Conservation (phyloP, 2,329 filamentous ascomycete species). For the Tolypocladium album region DNA sequence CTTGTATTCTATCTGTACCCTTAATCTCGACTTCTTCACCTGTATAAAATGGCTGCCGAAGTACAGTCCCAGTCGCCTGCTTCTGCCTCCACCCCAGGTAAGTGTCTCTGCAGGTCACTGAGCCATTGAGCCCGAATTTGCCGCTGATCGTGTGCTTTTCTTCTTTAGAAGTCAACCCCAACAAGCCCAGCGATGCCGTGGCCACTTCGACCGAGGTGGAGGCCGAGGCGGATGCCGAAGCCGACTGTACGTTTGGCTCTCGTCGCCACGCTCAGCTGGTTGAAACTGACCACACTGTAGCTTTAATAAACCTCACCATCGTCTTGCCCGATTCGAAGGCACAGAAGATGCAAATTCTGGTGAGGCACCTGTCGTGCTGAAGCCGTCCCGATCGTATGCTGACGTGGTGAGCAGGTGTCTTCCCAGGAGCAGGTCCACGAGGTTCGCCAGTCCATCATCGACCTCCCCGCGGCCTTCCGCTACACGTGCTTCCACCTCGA, state of each 20-base stretch:
- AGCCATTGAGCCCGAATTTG: neutral
- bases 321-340: conserved; percentile 66
- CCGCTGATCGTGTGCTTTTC: conserved; percentile 1
- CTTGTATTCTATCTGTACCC: conserved; percentile 7
- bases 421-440: conserved; percentile 95
- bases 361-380: conserved; percentile 27
- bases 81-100: conserved; percentile 13
- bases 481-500: conserved; percentile 99
- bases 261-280: neutral
- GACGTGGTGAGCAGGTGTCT: conserved; percentile 50
- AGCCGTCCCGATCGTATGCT: neutral
- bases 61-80: conserved; percentile 8
- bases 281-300: conserved; percentile 14
- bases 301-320: conserved; percentile 56
- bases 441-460: conserved; percentile 91
- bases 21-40: conserved; percentile 3
- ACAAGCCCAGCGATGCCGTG: conserved; percentile 14
- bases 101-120: neutral
- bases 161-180: conserved; percentile 8
- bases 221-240: conserved; percentile 18
- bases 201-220: conserved; percentile 15
- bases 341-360: conserved; percentile 75
- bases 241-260: conserved; percentile 19
- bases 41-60: conserved; percentile 21
- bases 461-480: conserved; percentile 84